phyloP scores from a whole-genome alignment of 345 rosid species.

The Cardamine occulta region DNA sequence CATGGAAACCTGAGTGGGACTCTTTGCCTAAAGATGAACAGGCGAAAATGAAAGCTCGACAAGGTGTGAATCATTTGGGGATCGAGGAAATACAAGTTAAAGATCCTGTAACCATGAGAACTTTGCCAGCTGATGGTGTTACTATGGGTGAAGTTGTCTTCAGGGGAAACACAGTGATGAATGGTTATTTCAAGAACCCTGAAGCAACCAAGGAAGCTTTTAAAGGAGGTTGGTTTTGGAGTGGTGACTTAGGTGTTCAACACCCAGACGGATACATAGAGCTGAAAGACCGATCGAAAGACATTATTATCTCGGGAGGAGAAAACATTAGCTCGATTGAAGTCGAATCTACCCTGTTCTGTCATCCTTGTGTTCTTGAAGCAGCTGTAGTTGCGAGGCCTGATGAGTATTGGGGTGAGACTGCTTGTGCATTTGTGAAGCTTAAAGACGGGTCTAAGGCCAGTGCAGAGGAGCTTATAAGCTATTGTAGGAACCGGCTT shows the following conservation, averaged over 20 bases:
- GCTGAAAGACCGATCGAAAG: slow-evolving; percentile 75
- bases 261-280: slow-evolving; percentile 77
- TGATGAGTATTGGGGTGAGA: slow-evolving; percentile 79
- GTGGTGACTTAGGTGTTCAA: slow-evolving; percentile 75
- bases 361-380: slow-evolving; percentile 70
- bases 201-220: slow-evolving; percentile 68
- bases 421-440: slow-evolving; percentile 78
- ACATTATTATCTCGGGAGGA: slow-evolving; percentile 77
- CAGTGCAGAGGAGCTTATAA: slow-evolving; percentile 57
- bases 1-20: slow-evolving; percentile 82
- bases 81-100: slow-evolving; percentile 65
- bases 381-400: slow-evolving; percentile 81
- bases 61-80: slow-evolving; percentile 67
- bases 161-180: slow-evolving; percentile 84
- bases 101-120: slow-evolving; percentile 63
- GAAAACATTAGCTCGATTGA: slow-evolving; percentile 78
- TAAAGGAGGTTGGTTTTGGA: slow-evolving; percentile 72
- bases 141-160: slow-evolving; percentile 76
- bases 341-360: slow-evolving; percentile 65
- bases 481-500: slow-evolving; percentile 55
- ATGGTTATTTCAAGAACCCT: slow-evolving; percentile 66
- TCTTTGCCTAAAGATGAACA: slow-evolving; percentile 52
- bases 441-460: slow-evolving; percentile 54
- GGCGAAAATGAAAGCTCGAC: slow-evolving; percentile 66
- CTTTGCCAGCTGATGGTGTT: slow-evolving; percentile 66